Percentiles rank a stretch among this genome's conserved stretches.
phyloP scores from a whole-genome alignment of 805 yeast genomes.

The Blastobotrys attinorum region DNA sequence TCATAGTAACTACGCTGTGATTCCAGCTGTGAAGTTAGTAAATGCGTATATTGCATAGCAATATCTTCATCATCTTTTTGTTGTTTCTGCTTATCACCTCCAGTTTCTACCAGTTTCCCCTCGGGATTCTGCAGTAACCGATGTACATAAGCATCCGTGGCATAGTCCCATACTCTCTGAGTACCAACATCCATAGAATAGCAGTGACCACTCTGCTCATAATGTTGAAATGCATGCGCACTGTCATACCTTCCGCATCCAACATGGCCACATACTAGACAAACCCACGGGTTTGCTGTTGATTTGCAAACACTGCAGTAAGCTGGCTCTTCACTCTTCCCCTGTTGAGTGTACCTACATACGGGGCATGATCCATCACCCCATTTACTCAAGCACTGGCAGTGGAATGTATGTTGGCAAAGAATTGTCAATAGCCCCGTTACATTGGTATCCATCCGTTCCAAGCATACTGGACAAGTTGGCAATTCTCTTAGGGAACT shows the following conservation, averaged over 20 bases:
- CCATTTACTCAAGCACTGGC: constrained; percentile 83
- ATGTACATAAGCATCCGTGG: constrained; percentile 86
- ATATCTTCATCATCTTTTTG: constrained; percentile 25
- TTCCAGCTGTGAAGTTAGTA: constrained; percentile 71
- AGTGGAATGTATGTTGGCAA: constrained; percentile 90
- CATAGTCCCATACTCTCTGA: constrained; percentile 92
- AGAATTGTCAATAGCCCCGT: constrained; percentile 83
- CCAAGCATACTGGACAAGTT: constrained; percentile 88
- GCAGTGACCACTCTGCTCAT: constrained; percentile 69
- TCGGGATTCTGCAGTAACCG: constrained; percentile 75
- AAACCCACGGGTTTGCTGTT: constrained; percentile 69
- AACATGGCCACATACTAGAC: constrained; percentile 83
- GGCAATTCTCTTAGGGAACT: constrained; percentile 55
- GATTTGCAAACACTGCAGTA: constrained; percentile 41
- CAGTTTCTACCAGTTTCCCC: constrained; percentile 76
- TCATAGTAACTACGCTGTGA: constrained; percentile 83
- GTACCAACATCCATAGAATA: constrained; percentile 82
- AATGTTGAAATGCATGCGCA: constrained; percentile 82
- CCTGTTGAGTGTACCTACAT: constrained; percentile 57
- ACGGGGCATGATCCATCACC: constrained; percentile 86
- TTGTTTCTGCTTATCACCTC: not conserved
- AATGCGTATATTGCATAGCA: constrained; percentile 72
- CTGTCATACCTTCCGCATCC: constrained; percentile 86
- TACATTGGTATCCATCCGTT: constrained; percentile 71
- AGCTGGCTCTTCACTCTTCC: constrained; percentile 9